Conservation (phyloP, 805 yeast species). For the Saccharomycopsis sp. region DNA sequence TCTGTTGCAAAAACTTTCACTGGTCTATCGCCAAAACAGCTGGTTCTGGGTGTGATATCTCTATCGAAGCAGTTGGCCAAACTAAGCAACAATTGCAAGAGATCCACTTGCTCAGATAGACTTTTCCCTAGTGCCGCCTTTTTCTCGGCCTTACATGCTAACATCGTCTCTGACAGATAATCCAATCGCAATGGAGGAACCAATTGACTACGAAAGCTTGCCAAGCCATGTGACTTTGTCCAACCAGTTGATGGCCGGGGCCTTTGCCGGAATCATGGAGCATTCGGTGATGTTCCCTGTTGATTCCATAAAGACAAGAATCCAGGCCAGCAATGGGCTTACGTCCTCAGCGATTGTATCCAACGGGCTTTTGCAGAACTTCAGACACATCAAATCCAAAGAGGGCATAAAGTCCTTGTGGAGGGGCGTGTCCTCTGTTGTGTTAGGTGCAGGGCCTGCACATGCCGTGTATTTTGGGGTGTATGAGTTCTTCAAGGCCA, state of each 20-base stretch:
- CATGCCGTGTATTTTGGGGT: conserved; percentile 96
- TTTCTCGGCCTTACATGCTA: neutral
- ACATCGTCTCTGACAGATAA: too few relatives aligned
- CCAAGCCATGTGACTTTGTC: conserved; percentile 79
- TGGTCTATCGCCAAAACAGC: too few relatives aligned
- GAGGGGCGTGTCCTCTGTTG: conserved; percentile 90
- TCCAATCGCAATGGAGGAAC: conserved; percentile 26
- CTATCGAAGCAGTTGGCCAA: too few relatives aligned
- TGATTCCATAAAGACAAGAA: conserved; percentile 92
- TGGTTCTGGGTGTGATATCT: too few relatives aligned
- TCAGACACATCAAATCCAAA: conserved; percentile 67
- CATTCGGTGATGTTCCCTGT: conserved; percentile 96
- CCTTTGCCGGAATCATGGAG: conserved; percentile 99
- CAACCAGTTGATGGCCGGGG: conserved; percentile 87
- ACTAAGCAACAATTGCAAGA: too few relatives aligned
- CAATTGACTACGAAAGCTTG: conserved; percentile 84
- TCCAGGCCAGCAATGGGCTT: conserved; percentile 53
- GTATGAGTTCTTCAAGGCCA: conserved; percentile 71
- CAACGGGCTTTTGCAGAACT: conserved; percentile 54
- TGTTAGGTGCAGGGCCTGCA: conserved; percentile 98
- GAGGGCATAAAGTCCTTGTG: conserved; percentile 88
- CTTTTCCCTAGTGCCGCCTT: too few relatives aligned
- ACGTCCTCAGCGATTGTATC: conserved; percentile 15
- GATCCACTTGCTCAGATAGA: too few relatives aligned
- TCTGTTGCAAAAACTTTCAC: neutral